These are phyloP conservation scores for Ceriops tagal DNA, from an alignment of 345 rosid genomes.

Conservation along the genomic window DNA sequence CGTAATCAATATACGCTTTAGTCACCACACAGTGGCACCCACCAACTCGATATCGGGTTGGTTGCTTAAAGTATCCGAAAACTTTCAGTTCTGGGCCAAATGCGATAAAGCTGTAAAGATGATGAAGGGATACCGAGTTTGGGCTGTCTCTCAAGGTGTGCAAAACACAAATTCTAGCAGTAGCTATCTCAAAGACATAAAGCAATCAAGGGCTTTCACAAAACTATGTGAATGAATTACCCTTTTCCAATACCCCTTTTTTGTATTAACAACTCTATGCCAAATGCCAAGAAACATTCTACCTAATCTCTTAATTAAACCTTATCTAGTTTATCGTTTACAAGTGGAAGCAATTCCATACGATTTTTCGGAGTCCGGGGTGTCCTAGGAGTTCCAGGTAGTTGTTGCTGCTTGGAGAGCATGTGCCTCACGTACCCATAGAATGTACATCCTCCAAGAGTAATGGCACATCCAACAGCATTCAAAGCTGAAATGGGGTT, in stretches of 20 bases:
- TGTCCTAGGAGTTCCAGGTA: constrained; percentile 74
- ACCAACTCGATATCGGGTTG: no score
- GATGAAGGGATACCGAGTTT: no score
- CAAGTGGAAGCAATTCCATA: constrained; percentile 85
- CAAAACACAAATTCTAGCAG: not conserved
- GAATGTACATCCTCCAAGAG: constrained; percentile 89
- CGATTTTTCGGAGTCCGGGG: constrained; percentile 77
- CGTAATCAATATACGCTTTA: no score
- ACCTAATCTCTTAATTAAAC: constrained; percentile 31
- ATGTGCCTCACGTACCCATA: constrained; percentile 89
- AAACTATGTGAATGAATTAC: constrained; percentile 6
- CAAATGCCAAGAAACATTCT: constrained; percentile 3
- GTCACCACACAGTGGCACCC: no score
- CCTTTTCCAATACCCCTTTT: not conserved
- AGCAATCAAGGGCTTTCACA: constrained; percentile 17
- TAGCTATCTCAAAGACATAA: not conserved
- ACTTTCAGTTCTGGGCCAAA: not conserved
- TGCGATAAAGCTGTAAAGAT: not conserved
- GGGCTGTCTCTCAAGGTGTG: not conserved
- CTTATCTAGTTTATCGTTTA: constrained; percentile 85
- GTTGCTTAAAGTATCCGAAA: no score
- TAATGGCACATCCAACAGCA: constrained; percentile 90
- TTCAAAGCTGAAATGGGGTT: constrained; percentile 88
- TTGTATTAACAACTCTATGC: constrained; percentile 5
- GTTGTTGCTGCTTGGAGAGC: constrained; percentile 70